Evolutionary conservation across 169 alveolate species (phyloP).

Genomic region (Eimeria zaria): DNA sequence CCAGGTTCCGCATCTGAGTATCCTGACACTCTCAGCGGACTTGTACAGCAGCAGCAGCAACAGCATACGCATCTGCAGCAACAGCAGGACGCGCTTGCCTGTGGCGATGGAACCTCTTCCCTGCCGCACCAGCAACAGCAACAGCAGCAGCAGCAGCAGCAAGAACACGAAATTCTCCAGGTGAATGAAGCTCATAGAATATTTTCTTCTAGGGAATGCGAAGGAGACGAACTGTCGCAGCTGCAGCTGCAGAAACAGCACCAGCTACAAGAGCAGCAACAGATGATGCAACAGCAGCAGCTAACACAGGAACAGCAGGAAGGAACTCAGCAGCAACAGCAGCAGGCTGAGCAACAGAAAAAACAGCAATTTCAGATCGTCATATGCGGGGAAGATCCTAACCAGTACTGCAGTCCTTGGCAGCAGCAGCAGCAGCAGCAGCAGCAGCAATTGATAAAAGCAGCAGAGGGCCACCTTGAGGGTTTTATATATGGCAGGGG

Average conservation of each 20-base stretch:
- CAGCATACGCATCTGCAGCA: slow-evolving; percentile 40
- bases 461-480: background rate
- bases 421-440: slow-evolving; percentile 22
- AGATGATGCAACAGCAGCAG: background rate
- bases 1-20: background rate
- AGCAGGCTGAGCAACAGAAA: background rate
- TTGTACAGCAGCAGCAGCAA: background rate
- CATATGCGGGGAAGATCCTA: background rate
- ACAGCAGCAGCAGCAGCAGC: slow-evolving; percentile 1
- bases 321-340: background rate
- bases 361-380: background rate
- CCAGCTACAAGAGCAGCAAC: background rate
- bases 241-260: slow-evolving; percentile 1
- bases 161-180: background rate
- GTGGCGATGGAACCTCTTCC: background rate
- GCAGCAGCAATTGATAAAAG: background rate
- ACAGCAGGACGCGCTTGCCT: background rate
- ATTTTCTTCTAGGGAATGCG: background rate
- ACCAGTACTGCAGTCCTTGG: background rate
- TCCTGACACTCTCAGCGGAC: background rate
- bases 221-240: background rate
- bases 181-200: background rate
- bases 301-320: background rate
- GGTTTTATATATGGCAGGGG: background rate
- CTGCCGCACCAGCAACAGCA: background rate